A percentile compares a stretch with the other conserved stretches of the same genome.
phyloP scores from a whole-genome alignment of 2,329 filamentous ascomycete genomes.

The Corinectria fuckeliana region DNA sequence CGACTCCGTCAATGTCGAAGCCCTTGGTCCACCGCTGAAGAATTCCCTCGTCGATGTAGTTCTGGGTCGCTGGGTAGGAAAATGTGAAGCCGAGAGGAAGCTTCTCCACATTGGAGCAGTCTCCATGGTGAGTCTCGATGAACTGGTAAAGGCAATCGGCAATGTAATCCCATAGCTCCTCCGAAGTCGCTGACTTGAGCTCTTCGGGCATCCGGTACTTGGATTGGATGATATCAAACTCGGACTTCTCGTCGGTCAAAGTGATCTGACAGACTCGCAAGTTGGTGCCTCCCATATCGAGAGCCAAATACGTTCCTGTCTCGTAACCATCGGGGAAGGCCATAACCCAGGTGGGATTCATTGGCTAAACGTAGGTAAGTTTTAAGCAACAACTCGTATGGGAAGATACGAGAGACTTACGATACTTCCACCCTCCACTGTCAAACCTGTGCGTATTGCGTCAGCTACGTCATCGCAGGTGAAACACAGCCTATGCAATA shows the following conservation, averaged over 20 bases:
- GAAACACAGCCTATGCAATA: conserved; percentile 40
- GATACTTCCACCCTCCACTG: conserved; percentile 88
- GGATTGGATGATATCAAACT: conserved; percentile 94
- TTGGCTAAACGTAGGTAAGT: conserved; percentile 67
- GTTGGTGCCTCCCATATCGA: conserved; percentile 98
- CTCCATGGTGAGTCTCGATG: conserved; percentile 81
- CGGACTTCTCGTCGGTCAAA: conserved; percentile 83
- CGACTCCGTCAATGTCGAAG: conserved; percentile 91
- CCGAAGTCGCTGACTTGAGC: conserved; percentile 81
- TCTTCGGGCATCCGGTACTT: conserved; percentile 96
- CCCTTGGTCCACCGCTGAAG: conserved; percentile 98
- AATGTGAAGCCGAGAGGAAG: conserved; percentile 93
- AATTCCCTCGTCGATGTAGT: conserved; percentile 91
- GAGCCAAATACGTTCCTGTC: conserved; percentile 83
- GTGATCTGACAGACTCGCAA: conserved; percentile 93
- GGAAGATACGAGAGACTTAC: conserved; percentile 59
- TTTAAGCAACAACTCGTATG: neutral
- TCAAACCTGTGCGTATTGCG: conserved; percentile 66
- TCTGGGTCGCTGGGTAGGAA: conserved; percentile 91
- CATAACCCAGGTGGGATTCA: conserved; percentile 98
- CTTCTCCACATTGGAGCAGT: conserved; percentile 65
- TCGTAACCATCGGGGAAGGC: conserved; percentile 86
- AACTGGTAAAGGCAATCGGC: conserved; percentile 92
- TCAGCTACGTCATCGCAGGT: conserved; percentile 14
- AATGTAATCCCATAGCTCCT: conserved; percentile 94